Conservation (phyloP, 2,329 filamentous ascomycete genomes). For the Aureobasidium sp. region DNA sequence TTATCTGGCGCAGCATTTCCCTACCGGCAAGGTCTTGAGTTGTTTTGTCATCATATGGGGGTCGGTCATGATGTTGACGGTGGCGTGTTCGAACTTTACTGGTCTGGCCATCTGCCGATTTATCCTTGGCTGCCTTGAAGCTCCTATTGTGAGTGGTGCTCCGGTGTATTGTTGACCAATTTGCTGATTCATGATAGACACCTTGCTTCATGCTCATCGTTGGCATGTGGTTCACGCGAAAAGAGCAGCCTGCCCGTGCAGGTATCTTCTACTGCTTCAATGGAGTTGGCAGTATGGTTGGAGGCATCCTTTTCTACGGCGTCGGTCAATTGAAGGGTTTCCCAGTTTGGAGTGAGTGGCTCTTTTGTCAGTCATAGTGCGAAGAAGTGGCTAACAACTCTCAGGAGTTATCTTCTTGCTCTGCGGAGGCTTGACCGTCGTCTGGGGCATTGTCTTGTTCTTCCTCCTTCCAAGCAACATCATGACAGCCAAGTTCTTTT, state of each 20-base stretch:
- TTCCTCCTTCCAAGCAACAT: slow-evolving; percentile 61
- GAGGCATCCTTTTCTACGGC: slow-evolving; percentile 57
- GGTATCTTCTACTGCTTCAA: slow-evolving; percentile 65
- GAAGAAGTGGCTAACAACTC: slow-evolving; percentile 37
- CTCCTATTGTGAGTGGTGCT: slow-evolving; percentile 44
- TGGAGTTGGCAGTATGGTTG: slow-evolving; percentile 62
- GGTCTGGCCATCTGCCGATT: slow-evolving; percentile 56
- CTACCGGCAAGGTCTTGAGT: slow-evolving; percentile 29
- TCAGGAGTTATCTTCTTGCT: slow-evolving; percentile 62
- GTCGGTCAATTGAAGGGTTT: slow-evolving; percentile 31
- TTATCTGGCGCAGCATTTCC: slow-evolving; percentile 28
- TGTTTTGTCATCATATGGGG: slow-evolving; percentile 55
- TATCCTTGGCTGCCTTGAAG: slow-evolving; percentile 63
- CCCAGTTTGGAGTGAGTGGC: slow-evolving; percentile 21
- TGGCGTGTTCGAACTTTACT: slow-evolving; percentile 53
- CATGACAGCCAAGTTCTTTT: slow-evolving; percentile 63
- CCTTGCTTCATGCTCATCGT: slow-evolving; percentile 61
- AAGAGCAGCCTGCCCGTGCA: slow-evolving; percentile 39
- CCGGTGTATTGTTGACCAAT: too few species aligned
- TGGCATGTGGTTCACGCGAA: slow-evolving; percentile 59
- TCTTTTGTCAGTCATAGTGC: slow-evolving; percentile 18
- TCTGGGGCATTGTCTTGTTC: slow-evolving; percentile 56
- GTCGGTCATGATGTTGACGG: slow-evolving; percentile 51
- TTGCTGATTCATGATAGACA: slow-evolving; percentile 32
- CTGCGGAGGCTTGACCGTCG: slow-evolving; percentile 55